A percentile compares a stretch with the other conserved stretches of the same genome.
Conservation (phyloP, 352 stramenopile species). For the Globisporangium megalacanthum region DNA sequence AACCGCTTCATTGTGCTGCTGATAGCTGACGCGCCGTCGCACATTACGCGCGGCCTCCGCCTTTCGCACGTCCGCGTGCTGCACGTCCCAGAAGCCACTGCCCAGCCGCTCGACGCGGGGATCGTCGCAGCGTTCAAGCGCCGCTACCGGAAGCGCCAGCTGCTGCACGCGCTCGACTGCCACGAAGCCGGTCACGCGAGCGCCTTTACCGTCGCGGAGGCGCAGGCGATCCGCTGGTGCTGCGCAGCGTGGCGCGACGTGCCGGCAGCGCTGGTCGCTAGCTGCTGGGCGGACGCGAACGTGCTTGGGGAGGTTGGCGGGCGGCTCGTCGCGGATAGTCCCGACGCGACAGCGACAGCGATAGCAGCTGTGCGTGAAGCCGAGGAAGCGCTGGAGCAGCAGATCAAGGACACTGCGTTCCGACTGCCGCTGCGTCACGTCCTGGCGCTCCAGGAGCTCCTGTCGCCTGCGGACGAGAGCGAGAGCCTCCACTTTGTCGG, state of each 20-base stretch:
- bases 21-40: conserved; percentile 23
- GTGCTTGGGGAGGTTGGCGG: conserved; percentile 5
- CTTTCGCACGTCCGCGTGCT: conserved; percentile 23
- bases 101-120: conserved; percentile 9
- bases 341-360: background rate
- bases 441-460: conserved; percentile 14
- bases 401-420: conserved; percentile 12
- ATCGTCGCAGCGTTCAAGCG: conserved; percentile 23
- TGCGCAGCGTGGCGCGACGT: conserved; percentile 12
- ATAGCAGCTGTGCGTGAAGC: background rate
- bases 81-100: background rate
- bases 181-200: conserved; percentile 9
- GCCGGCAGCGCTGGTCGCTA: conserved; percentile 5
- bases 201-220: conserved; percentile 9
- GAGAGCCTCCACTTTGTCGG: conserved; percentile 15
- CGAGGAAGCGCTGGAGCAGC: conserved; percentile 8
- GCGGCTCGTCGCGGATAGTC: background rate
- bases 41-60: conserved; percentile 19
- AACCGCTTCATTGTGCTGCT: conserved; percentile 23
- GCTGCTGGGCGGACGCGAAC: conserved; percentile 11
- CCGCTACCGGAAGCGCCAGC: conserved; percentile 19
- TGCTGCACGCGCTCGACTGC: conserved; percentile 15
- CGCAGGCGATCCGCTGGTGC: conserved; percentile 14
- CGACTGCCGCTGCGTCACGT: conserved; percentile 12
- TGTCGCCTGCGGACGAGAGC: conserved; percentile 9